phyloP scores from a whole-genome alignment of 2,329 filamentous ascomycete genomes.

The Claviceps capensis region DNA sequence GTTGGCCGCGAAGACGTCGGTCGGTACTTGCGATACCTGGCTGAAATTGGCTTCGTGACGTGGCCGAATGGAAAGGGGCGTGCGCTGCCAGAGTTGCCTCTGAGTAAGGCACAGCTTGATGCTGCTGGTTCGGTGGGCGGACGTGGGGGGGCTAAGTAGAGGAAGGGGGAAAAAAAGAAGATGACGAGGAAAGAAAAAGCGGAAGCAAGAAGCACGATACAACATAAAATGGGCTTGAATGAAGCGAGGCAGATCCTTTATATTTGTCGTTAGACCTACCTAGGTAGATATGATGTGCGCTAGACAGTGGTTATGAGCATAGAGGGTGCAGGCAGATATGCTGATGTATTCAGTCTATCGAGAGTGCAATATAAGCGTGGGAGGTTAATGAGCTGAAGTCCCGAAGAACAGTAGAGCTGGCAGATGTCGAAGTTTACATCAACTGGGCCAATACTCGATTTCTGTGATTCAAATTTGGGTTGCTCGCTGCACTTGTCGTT shows the following conservation, averaged over 20 bases:
- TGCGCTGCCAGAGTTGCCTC: slow-evolving; percentile 11
- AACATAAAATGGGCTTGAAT: not conserved
- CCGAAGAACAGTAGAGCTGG: no score
- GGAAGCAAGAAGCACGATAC: not conserved
- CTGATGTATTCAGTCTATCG: no score
- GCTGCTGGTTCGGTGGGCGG: slow-evolving; percentile 12
- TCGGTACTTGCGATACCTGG: slow-evolving; percentile 15
- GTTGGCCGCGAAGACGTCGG: slow-evolving; percentile 14
- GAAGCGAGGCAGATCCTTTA: not conserved
- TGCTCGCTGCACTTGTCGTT: no score
- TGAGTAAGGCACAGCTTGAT: slow-evolving; percentile 11
- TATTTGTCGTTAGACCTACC: no score
- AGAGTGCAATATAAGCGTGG: no score
- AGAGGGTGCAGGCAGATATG: not conserved
- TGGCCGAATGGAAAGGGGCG: slow-evolving; percentile 15
- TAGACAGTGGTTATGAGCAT: not conserved
- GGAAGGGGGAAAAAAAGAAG: not conserved
- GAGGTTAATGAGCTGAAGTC: no score
- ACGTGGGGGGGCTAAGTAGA: slow-evolving; percentile 10
- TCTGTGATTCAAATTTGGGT: no score
- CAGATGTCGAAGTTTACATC: no score
- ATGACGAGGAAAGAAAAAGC: not conserved
- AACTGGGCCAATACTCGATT: no score
- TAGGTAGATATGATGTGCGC: not conserved
- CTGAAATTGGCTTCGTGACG: slow-evolving; percentile 16